Percentiles rank a stretch among this genome's conserved stretches.
Evolutionary conservation across 371 early-diverging fungal species (phyloP).

Genomic region (Mucor plumbeus): DNA sequence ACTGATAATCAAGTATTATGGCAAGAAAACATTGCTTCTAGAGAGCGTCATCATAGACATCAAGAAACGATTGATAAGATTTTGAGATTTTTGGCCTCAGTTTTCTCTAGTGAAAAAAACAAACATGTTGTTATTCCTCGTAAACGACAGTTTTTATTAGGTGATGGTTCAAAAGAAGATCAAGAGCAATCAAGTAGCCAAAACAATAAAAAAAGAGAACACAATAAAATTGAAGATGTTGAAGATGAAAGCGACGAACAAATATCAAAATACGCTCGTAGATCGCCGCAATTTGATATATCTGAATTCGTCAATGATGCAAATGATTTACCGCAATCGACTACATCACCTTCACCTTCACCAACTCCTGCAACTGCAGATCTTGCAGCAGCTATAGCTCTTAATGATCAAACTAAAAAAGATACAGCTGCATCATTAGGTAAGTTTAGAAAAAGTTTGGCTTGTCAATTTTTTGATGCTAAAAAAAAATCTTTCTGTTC

Average conservation of each 20-base stretch:
- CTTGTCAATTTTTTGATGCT: background rate
- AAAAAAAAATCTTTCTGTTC: background rate
- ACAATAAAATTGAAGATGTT: conserved; percentile 35
- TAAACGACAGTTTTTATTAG: conserved; percentile 54
- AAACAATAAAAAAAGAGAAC: conserved; percentile 25
- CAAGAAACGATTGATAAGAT: conserved; percentile 94
- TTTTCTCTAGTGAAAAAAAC: conserved; percentile 71
- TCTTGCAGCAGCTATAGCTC: conserved; percentile 47
- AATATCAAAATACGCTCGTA: conserved; percentile 20
- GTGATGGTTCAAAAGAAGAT: conserved; percentile 34
- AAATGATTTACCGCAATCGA: background rate
- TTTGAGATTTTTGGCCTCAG: conserved; percentile 77
- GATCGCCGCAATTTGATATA: conserved; percentile 26
- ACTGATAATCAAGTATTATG: conserved; percentile 89
- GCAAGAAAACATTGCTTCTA: conserved; percentile 78
- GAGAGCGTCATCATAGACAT: conserved; percentile 83
- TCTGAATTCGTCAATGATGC: conserved; percentile 29
- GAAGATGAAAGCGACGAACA: conserved; percentile 32
- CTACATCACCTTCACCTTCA: conserved; percentile 15
- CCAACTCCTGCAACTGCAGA: conserved; percentile 36
- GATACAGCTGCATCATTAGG: conserved; percentile 32
- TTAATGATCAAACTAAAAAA: conserved; percentile 51
- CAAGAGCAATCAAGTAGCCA: background rate
- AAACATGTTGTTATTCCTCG: conserved; percentile 62
- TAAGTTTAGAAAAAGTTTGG: conserved; percentile 1